phyloP scores from a whole-genome alignment of 2,329 filamentous ascomycete genomes.

The Fusarium marasasianum region DNA sequence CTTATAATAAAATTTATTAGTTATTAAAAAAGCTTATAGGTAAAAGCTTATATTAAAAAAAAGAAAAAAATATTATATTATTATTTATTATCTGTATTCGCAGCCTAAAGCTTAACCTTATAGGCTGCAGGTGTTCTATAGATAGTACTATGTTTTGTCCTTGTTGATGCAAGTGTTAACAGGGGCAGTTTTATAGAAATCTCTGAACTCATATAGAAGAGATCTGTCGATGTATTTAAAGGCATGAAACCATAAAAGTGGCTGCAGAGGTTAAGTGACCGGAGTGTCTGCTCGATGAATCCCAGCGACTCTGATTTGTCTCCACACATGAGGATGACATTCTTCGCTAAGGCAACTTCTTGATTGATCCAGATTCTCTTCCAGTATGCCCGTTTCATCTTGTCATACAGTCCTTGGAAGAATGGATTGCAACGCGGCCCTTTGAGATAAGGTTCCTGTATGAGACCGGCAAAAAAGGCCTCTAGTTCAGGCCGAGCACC shows the following conservation, averaged over 20 bases:
- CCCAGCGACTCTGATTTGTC: neutral
- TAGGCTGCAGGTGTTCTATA: no score
- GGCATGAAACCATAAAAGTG: accelerated
- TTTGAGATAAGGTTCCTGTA: neutral
- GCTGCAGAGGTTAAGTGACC: neutral
- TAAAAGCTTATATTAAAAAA: no score
- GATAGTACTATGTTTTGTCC: neutral
- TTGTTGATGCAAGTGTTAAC: neutral
- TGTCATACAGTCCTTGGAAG: accelerated
- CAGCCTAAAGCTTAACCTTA: no score
- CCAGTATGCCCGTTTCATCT: neutral
- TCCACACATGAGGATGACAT: neutral
- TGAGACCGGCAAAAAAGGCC: neutral
- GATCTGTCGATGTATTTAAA: neutral
- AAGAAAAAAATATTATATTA: no score
- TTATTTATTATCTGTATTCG: no score
- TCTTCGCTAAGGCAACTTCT: neutral
- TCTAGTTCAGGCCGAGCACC: neutral
- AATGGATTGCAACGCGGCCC: neutral
- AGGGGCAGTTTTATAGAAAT: neutral
- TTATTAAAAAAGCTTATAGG: no score
- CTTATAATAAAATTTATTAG: no score
- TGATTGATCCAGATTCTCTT: neutral
- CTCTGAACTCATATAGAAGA: accelerated
- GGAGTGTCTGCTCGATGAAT: neutral